Evolutionary conservation across 495 filamentous ascomycete genomes (phyloP), one percentile per base, ranked within the genome.

Genomic region (Polyplosphaeria fusca): DNA sequence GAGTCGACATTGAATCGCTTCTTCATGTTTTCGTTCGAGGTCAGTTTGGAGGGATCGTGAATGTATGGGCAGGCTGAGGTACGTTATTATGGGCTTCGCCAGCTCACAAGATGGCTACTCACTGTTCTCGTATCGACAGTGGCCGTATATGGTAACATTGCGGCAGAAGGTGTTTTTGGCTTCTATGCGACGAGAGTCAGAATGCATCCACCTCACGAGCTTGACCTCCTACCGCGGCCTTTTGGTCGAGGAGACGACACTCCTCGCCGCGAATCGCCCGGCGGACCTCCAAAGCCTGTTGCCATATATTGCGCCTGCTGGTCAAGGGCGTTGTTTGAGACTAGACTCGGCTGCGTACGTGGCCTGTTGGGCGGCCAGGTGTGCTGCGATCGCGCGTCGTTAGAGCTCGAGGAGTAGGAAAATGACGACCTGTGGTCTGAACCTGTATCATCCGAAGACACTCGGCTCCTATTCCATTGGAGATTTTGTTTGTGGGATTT

Each of bases 1-100:
- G 93, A 96, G 60, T 97, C 93, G 63, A 95, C 92, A 70, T 95
- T 97, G 64, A 98, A 82, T 13, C 84, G 76, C 75, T 92, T 90
- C 74, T 86, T 93, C 53, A 78, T 71, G 32, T 58, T 63, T 30
- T 78, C 69, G 45, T 71, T 67, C 30, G 73, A 74, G 16, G 70
- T 70, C 40, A 69, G 67, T 67, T 83, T 91, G 55, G 79, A 75
- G 41, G 82, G 81, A 63, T 95, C 87, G 69, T 96, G 91, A 63
- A 91, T 92, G 74, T 94, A 96, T 58, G 86, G 82, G 71, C 91
- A 96, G 19, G 89, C 84, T 86, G 67, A 27, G 3, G 14, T 5
- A 23, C 13, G 38, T 61, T 42, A 55, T 16, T 20, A 43, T 23
- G 1, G 24, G 1, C 24, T n/a, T 4, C 18, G 1, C 18, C 18